Conservation (phyloP, 2,329 filamentous ascomycete species). For the Aspergillus ochraceus region DNA sequence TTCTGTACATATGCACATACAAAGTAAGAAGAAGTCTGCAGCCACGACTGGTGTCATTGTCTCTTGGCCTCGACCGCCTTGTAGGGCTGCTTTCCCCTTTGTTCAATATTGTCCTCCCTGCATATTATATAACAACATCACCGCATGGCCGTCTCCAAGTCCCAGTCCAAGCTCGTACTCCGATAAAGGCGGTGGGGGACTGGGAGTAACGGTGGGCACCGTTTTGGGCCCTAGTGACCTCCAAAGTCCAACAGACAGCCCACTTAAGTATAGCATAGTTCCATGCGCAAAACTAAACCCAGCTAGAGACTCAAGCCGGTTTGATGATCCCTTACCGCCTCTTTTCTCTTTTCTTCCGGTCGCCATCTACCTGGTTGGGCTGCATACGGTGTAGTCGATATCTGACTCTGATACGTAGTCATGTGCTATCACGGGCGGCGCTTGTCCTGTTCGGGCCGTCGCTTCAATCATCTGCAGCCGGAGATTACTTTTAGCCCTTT, state of each 20-base stretch:
- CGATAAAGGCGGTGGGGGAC: not conserved
- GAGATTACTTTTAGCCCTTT: not conserved
- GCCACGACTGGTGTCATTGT: not conserved
- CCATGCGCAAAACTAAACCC: not conserved
- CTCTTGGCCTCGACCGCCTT: not conserved
- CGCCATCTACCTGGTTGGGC: not conserved
- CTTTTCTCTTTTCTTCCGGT: not conserved
- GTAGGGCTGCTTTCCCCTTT: not conserved
- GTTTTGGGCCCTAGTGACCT: not conserved
- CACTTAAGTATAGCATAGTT: not conserved
- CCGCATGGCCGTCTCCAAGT: not conserved
- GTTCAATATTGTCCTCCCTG: not conserved
- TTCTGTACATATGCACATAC: not conserved
- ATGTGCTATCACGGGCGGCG: constrained; percentile 5
- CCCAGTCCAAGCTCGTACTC: not conserved
- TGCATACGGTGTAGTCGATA: not conserved
- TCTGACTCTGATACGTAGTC: not conserved
- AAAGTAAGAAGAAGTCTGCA: not conserved
- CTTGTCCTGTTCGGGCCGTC: constrained; percentile 4
- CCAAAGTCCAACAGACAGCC: not conserved
- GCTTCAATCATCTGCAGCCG: not conserved
- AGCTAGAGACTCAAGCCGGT: not conserved
- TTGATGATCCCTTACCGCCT: not conserved
- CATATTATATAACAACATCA: not conserved
- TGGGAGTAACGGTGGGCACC: not conserved